Evolutionary conservation across 805 yeast genomes (phyloP).

Genomic region (Lachancea quebecensis): DNA sequence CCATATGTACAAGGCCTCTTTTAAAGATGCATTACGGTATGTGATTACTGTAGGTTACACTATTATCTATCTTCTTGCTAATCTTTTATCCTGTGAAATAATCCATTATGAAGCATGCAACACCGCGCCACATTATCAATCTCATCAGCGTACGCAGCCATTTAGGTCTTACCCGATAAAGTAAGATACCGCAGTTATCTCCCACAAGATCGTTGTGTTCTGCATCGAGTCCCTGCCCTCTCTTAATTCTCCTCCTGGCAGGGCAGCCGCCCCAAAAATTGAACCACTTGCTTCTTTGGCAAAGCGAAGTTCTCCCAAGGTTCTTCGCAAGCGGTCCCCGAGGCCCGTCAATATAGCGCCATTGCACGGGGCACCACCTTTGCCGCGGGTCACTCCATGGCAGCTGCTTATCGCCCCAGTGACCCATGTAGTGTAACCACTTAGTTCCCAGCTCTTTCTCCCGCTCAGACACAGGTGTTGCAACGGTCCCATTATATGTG

Average conservation of each 20-base stretch:
- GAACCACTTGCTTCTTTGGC: conserved; percentile 91
- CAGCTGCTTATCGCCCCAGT: conserved; percentile 85
- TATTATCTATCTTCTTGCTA: not conserved
- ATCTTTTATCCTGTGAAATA: conserved; percentile 29
- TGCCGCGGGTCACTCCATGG: conserved; percentile 69
- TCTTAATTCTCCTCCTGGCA: conserved; percentile 60
- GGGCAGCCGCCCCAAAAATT: conserved; percentile 80
- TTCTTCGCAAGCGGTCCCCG: conserved; percentile 81
- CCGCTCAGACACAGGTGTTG: conserved; percentile 33
- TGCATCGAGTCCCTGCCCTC: conserved; percentile 68
- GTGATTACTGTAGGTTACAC: no score
- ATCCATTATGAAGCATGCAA: conserved; percentile 49
- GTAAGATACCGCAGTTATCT: conserved; percentile 62
- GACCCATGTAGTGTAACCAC: conserved; percentile 79
- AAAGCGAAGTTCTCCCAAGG: conserved; percentile 58
- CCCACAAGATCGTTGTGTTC: conserved; percentile 69
- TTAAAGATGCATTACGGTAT: no score
- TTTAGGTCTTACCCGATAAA: conserved; percentile 46
- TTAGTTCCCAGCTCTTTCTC: conserved; percentile 38
- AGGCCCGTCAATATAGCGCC: conserved; percentile 91
- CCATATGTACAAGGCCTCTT: no score
- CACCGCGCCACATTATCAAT: conserved; percentile 55
- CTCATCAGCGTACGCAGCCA: conserved; percentile 45
- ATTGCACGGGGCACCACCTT: conserved; percentile 79
- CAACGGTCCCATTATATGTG: conserved; percentile 56